These are phyloP conservation scores for Tulasnella sp. DNA, from an alignment of 768 basidiomycete genomes.

Conservation along the genomic window DNA sequence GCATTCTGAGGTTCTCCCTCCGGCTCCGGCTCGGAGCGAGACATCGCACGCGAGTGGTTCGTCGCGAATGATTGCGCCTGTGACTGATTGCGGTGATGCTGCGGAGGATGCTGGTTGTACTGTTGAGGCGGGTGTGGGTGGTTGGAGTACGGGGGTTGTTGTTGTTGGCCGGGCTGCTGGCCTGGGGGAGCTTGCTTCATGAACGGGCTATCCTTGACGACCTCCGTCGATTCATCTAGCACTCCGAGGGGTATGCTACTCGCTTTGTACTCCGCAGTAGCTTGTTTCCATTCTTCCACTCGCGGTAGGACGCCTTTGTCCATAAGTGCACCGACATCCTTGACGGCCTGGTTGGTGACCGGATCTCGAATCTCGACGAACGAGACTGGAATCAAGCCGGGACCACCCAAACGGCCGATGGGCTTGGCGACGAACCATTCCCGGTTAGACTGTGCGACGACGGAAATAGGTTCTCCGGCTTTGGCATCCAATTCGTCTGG, in stretches of 20 bases:
- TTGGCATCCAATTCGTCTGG: conserved; percentile 95
- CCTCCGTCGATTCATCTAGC: conserved; percentile 57
- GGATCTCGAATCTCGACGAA: conserved; percentile 98
- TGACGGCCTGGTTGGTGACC: conserved; percentile 70
- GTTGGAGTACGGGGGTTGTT: conserved; percentile 25
- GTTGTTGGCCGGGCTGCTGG: conserved; percentile 31
- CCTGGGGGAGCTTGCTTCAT: conserved; percentile 11
- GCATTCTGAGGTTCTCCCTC: conserved; percentile 17
- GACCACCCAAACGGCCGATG: conserved; percentile 89
- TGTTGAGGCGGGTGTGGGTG: conserved; percentile 14
- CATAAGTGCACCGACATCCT: conserved; percentile 72
- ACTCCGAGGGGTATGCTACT: conserved; percentile 92
- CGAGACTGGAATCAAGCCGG: conserved; percentile 93
- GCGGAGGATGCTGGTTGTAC: conserved; percentile 14
- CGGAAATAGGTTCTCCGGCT: conserved; percentile 87
- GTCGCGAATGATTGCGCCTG: conserved; percentile 34
- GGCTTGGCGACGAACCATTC: conserved; percentile 99
- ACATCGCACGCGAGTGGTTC: conserved; percentile 35
- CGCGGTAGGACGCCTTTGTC: conserved; percentile 84
- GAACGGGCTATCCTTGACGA: conserved; percentile 47
- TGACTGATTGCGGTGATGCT: conserved; percentile 29
- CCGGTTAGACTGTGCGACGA: conserved; percentile 98
- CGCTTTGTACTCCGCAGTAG: conserved; percentile 92
- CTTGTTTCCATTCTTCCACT: conserved; percentile 99
- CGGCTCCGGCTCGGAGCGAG: conserved; percentile 27